phyloP scores from a whole-genome alignment of 2,329 filamentous ascomycete species.

The Penicillium decumbens region DNA sequence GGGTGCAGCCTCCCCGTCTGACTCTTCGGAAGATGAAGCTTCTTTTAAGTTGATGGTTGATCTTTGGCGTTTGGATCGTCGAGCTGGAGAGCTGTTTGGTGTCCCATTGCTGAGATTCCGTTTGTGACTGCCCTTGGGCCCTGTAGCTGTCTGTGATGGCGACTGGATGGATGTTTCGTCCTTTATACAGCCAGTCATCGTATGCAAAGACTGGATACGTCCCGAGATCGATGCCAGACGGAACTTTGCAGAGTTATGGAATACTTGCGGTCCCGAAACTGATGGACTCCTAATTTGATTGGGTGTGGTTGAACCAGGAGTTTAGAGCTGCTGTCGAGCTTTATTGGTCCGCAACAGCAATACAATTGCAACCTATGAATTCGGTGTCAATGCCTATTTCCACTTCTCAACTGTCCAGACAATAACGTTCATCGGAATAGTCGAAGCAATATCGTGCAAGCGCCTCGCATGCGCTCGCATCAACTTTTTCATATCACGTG shows the following conservation, averaged over 20 bases:
- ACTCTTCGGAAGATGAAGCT: conserved; percentile 13
- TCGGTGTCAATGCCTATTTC: neutral
- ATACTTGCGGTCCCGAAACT: conserved; percentile 1
- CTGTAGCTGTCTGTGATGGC: conserved; percentile 8
- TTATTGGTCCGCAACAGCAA: neutral
- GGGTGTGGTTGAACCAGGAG: neutral
- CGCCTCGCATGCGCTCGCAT: neutral
- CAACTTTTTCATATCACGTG: conserved; percentile 23
- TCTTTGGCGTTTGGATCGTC: conserved; percentile 31
- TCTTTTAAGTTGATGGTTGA: conserved; percentile 20
- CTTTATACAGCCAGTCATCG: neutral
- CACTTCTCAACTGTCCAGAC: neutral
- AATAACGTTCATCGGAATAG: neutral
- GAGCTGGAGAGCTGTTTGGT: conserved; percentile 22
- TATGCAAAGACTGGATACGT: neutral
- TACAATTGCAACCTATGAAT: neutral
- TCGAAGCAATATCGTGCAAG: neutral
- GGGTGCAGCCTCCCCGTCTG: conserved; percentile 13
- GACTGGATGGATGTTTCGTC: neutral
- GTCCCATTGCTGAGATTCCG: conserved; percentile 25
- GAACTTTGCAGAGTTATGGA: neutral
- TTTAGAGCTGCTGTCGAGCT: neutral
- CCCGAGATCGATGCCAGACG: neutral
- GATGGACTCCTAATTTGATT: conserved; percentile 6
- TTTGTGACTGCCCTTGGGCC: conserved; percentile 21